Conservation (phyloP, 257 asterid genomes). For the Osmanthus fragrans region DNA sequence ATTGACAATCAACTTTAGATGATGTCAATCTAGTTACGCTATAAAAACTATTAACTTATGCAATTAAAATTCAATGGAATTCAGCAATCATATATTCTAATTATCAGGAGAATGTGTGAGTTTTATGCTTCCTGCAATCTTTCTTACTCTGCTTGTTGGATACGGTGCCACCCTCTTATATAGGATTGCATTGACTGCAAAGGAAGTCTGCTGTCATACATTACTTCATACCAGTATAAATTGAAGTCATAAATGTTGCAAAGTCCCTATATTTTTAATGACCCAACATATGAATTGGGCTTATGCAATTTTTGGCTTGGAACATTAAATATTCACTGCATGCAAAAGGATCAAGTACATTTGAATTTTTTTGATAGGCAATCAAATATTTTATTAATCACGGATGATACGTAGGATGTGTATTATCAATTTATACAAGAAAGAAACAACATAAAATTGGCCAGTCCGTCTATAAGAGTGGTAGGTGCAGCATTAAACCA, state of each 20-base stretch:
- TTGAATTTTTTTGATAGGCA: too few species aligned
- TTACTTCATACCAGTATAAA: background rate
- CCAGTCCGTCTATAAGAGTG: too few species aligned
- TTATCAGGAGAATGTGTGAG: background rate
- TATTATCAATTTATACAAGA: too few species aligned
- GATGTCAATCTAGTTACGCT: background rate
- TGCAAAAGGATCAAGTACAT: background rate
- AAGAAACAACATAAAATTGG: too few species aligned
- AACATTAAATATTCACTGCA: background rate
- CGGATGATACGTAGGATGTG: too few species aligned
- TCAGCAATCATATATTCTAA: background rate
- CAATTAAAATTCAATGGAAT: background rate
- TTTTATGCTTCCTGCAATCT: background rate
- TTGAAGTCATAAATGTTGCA: background rate
- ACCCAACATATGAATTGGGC: background rate
- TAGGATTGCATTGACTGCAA: background rate
- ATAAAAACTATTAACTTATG: background rate
- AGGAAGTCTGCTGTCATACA: background rate
- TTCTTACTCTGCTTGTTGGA: background rate
- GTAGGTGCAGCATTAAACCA: too few species aligned
- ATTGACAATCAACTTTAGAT: background rate
- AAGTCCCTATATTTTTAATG: background rate
- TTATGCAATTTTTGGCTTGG: background rate
- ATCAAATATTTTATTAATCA: too few species aligned
- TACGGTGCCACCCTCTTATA: background rate